Base-by-base conservation (phyloP, 371 early-diverging fungal species). In the Zopfochytrium polystomum region DNA sequence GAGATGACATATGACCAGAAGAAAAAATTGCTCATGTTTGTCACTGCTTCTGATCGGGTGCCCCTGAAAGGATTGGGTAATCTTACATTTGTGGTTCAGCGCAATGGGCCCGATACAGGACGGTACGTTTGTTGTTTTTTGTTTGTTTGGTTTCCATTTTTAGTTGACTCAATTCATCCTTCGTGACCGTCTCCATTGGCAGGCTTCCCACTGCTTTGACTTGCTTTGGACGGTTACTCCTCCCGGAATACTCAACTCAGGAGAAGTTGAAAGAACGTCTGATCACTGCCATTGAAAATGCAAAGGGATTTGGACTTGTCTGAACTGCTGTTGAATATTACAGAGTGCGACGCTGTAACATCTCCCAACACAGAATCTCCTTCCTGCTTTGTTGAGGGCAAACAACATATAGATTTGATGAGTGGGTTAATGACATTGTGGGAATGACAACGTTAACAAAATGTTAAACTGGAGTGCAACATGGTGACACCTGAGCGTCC, bases 51-150 rank as follows among this genome's bases (percentile, higher is more conserved):
- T 35, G 98, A 98, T 74, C 84, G 99, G 22, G 92, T 92, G 2
- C 99, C 99, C 0, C 85, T 96, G 25, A 90, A 91, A 13, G 98
- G 99, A 0, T 75, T 96, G 9, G 85, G 87, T 52, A 87, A 90
- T 54, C 68, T 98, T 33, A 88, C 87, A 33, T 93, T 99, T 82
- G 93, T 96, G 2, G 91, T 99, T 65, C 92, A 95, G 61, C 90
- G 92, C 70, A 98, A 98, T 60, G 99, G 99, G 1, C 93, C 93
- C 6, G 98, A 99, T 75, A 93, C 96, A 0, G 91, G 93, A 46
- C 72, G 92, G 67, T 68, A 70, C 2, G 1, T 25, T 20, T 1
- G 29, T 52, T 52, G 13, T 20, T 49, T 27, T 38, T 38, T 50
- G 47, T 15, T 62, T 33, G 25, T 54, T 44, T 42, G 22, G 23